phyloP scores from a whole-genome alignment of 345 rosid genomes.

The Turnera subulata region DNA sequence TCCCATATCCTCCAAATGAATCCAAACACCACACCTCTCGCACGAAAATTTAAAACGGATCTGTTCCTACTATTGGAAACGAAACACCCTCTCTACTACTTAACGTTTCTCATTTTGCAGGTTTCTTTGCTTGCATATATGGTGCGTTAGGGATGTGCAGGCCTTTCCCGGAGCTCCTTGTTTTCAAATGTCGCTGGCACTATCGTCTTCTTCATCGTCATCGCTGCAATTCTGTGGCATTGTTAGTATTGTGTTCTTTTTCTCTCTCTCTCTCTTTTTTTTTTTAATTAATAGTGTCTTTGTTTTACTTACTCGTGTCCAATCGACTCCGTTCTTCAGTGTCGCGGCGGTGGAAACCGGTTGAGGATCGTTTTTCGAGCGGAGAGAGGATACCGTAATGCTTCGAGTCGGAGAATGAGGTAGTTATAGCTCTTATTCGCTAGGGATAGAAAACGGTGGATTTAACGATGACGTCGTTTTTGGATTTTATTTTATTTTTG shows the following conservation, averaged over 20 bases:
- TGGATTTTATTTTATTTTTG: conserved; percentile 1
- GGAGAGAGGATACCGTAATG: conserved; percentile 37
- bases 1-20: too few species aligned
- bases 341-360: conserved; percentile 38
- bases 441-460: background rate
- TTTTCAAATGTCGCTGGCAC: conserved; percentile 13
- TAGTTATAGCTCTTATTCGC: conserved; percentile 9
- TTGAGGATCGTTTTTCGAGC: conserved; percentile 36
- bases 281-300: background rate
- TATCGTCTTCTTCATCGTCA: conserved; percentile 14
- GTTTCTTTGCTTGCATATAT: conserved; percentile 5
- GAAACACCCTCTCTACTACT: background rate
- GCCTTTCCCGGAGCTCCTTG: conserved; percentile 1
- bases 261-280: background rate
- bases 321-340: conserved; percentile 25
- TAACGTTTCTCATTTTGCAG: background rate
- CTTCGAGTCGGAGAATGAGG: conserved; percentile 40
- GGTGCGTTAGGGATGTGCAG: conserved; percentile 10
- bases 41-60: too few species aligned
- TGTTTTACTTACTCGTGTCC: background rate
- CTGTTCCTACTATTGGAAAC: background rate
- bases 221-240: conserved; percentile 13
- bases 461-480: background rate
- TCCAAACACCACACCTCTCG: background rate
- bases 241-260: conserved; percentile 3